These are phyloP conservation scores for Trichosanthes truncata DNA, from an alignment of 306 rosid species.

Conservation along the genomic window DNA sequence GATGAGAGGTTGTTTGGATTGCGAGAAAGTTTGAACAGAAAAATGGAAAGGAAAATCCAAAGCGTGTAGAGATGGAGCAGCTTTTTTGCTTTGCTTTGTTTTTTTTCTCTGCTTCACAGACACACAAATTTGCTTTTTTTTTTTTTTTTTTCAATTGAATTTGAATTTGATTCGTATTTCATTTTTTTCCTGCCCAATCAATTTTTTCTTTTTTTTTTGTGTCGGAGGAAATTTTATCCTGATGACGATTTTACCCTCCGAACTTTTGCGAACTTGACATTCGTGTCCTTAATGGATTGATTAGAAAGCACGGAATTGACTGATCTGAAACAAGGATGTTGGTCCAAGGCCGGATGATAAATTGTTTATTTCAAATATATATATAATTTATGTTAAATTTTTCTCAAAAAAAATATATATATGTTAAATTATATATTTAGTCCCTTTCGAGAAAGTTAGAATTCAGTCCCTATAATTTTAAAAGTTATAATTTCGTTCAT, in stretches of 20 bases:
- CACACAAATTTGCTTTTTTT: neutral
- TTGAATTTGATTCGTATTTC: neutral
- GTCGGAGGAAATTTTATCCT: neutral
- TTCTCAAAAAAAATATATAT: too few species aligned
- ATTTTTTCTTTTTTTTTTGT: neutral
- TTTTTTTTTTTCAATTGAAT: neutral
- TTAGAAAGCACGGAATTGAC: neutral
- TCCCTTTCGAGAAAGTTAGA: too few species aligned
- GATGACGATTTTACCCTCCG: neutral
- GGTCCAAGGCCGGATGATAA: neutral
- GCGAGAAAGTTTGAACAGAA: conserved; percentile 26
- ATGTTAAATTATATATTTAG: too few species aligned
- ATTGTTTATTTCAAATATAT: neutral
- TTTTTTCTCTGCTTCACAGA: conserved; percentile 18
- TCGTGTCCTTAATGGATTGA: neutral
- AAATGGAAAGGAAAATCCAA: conserved; percentile 24
- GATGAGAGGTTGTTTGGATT: conserved; percentile 32
- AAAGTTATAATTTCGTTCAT: too few species aligned
- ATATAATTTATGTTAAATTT: too few species aligned
- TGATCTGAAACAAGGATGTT: neutral
- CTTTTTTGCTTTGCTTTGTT: conserved; percentile 31
- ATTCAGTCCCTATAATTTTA: too few species aligned
- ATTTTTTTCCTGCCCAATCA: neutral
- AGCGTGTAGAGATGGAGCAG: conserved; percentile 39
- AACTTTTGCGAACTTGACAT: neutral